Percentiles rank a stretch among this genome's conserved stretches.
phyloP scores from a whole-genome alignment of 441 rosid genomes.

The Metrosideros polymorpha region DNA sequence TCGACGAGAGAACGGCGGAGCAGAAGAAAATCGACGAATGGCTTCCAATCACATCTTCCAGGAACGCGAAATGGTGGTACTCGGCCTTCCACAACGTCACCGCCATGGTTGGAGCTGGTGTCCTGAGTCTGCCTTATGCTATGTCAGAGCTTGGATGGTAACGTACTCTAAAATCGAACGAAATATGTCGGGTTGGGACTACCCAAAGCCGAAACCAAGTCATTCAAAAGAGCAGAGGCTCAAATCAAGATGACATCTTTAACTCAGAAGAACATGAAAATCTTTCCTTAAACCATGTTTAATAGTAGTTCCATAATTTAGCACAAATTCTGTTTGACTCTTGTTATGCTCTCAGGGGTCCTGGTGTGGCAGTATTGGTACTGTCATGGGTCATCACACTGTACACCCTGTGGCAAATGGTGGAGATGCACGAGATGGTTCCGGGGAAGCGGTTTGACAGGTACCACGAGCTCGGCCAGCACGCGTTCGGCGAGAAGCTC shows the following conservation, averaged over 20 bases:
- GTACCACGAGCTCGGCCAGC: not conserved
- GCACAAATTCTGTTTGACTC: not conserved
- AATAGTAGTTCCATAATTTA: not conserved
- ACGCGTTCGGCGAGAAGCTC: not conserved
- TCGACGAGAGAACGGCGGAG: not conserved
- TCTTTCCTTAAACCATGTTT: not conserved
- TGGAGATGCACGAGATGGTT: not conserved
- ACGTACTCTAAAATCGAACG: not conserved
- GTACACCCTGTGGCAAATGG: not conserved
- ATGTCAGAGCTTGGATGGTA: not conserved
- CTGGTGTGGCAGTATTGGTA: not conserved
- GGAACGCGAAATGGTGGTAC: not conserved
- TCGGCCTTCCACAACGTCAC: not conserved
- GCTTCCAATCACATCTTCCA: not conserved
- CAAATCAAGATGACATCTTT: not conserved
- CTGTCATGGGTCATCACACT: not conserved
- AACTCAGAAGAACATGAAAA: not conserved
- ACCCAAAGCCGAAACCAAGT: not conserved
- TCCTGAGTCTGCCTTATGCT: not conserved
- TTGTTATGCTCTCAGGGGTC: not conserved
- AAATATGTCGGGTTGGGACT: not conserved
- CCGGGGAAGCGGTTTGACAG: not conserved
- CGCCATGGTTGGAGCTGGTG: not conserved
- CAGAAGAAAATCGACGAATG: not conserved
- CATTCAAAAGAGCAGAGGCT: not conserved